A percentile compares a stretch with the other conserved stretches of the same genome.
These are phyloP conservation scores for Tinospora cordifolia DNA, from an alignment of 164 flowering plant genomes.

Conservation along the genomic window DNA sequence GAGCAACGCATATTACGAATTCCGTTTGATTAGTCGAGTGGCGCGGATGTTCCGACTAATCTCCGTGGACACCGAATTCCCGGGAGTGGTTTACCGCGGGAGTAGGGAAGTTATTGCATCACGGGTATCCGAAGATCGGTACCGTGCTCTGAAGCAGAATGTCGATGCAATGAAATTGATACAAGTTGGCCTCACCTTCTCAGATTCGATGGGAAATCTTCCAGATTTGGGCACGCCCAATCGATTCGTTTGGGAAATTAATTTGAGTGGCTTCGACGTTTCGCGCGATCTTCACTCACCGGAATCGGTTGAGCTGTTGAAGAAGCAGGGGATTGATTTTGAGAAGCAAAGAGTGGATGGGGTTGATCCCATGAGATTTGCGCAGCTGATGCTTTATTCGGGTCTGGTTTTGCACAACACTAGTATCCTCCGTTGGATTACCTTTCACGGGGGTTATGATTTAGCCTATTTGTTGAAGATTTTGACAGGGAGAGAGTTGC, in stretches of 20 bases:
- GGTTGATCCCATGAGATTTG: neutral
- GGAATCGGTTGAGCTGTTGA: neutral
- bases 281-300: neutral
- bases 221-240: neutral
- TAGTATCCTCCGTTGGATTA: neutral
- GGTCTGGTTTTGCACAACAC: neutral
- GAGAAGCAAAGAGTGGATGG: neutral
- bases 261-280: neutral
- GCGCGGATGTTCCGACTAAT: neutral
- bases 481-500: neutral
- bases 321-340: neutral
- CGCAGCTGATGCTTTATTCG: neutral
- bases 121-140: neutral
- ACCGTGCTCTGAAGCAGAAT: neutral
- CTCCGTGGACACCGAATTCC: conserved; percentile 2
- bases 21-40: neutral
- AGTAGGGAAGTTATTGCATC: neutral
- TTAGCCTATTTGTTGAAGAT: neutral
- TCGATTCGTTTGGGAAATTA: neutral
- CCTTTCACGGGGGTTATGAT: neutral
- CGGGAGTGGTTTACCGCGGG: neutral
- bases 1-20: neutral
- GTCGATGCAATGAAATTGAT: neutral
- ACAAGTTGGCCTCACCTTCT: neutral
- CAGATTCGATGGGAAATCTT: neutral